These are phyloP conservation scores for Pneumocystis wakefieldiae DNA, from an alignment of 1,139 yeast genomes.

Conservation along the genomic window DNA sequence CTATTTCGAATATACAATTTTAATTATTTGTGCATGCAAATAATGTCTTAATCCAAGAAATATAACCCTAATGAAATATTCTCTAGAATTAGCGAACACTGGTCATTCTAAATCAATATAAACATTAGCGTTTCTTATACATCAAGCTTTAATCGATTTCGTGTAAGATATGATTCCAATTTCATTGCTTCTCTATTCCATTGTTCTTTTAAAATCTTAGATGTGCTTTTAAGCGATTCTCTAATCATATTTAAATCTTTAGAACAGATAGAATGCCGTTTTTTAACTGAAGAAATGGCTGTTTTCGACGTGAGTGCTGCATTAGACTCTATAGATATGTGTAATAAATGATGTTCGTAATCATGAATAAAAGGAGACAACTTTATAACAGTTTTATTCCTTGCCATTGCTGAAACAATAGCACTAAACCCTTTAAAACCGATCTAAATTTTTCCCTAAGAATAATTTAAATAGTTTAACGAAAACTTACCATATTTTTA, in stretches of 20 bases:
- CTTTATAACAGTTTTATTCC: not conserved
- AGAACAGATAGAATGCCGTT: not conserved
- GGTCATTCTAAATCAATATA: not conserved
- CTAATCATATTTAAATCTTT: not conserved
- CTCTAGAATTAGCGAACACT: not conserved
- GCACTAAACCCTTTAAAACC: not conserved
- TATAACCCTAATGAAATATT: not conserved
- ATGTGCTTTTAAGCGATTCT: not conserved
- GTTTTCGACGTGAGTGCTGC: not conserved
- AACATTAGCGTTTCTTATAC: not conserved
- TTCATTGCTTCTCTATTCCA: not conserved
- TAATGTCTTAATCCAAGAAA: not conserved
- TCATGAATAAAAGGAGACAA: not conserved
- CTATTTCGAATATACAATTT: not conserved
- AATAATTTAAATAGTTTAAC: slow-evolving; percentile 3
- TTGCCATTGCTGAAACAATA: not conserved
- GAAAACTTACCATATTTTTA: slow-evolving; percentile 7
- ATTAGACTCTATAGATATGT: not conserved
- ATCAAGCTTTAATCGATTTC: not conserved
- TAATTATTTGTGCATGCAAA: not conserved
- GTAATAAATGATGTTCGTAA: not conserved
- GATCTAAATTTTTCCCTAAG: not conserved
- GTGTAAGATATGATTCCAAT: not conserved
- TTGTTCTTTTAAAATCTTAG: not conserved
- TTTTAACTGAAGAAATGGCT: not conserved